Percentiles rank a stretch among this genome's conserved stretches.
Evolutionary conservation across 805 yeast species (phyloP).

Genomic region (Huiozyma naganishii): DNA sequence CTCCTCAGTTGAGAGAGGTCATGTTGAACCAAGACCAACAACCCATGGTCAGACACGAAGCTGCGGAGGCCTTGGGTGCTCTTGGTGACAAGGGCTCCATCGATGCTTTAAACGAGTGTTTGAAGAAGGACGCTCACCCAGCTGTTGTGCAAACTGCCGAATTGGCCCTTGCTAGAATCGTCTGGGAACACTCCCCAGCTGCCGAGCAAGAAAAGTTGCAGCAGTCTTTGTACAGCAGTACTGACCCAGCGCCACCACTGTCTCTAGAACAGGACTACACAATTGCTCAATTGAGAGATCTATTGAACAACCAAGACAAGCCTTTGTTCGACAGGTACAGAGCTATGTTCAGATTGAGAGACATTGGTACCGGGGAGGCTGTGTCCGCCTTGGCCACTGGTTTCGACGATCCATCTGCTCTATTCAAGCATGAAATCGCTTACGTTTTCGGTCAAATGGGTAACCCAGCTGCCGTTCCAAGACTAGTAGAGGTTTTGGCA

Average conservation of each 20-base stretch:
- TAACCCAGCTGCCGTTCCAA: constrained; percentile 85
- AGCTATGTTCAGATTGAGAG: constrained; percentile 97
- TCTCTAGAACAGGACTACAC: constrained; percentile 51
- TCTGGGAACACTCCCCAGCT: constrained; percentile 71
- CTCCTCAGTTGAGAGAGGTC: constrained; percentile 64
- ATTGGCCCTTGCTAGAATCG: constrained; percentile 87
- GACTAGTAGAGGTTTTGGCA: constrained; percentile 70
- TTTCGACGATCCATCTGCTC: constrained; percentile 79
- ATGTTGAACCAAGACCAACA: constrained; percentile 62
- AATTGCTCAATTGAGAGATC: constrained; percentile 51
- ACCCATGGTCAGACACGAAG: constrained; percentile 97
- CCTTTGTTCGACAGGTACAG: constrained; percentile 91
- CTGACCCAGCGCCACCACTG: constrained; percentile 98
- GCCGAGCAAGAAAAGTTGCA: constrained; percentile 57
- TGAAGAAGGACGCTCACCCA: constrained; percentile 61
- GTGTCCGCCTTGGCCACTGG: constrained; percentile 87
- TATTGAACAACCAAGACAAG: constrained; percentile 63
- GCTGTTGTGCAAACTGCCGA: constrained; percentile 97
- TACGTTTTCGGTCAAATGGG: constrained; percentile 96
- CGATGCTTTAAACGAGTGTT: constrained; percentile 51
- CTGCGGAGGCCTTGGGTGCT: constrained; percentile 98
- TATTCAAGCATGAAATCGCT: constrained; percentile 96
- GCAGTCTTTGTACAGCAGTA: constrained; percentile 66
- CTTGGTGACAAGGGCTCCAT: constrained; percentile 72
- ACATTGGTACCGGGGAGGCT: constrained; percentile 87